Conservation (phyloP, 75 land plant genomes). For the Azolla pinnata region DNA sequence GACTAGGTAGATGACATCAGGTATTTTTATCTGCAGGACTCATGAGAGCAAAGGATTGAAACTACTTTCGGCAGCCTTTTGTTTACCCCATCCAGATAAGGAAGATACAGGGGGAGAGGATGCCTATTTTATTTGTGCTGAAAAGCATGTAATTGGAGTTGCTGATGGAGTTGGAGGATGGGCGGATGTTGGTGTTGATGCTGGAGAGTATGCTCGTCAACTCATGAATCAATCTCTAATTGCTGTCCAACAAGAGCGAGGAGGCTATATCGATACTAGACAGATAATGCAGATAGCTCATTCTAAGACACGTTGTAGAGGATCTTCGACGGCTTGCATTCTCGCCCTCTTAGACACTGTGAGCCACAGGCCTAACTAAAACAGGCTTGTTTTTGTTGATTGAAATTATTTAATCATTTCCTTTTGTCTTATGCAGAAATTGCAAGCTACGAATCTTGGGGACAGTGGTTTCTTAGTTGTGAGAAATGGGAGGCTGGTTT, state of each 20-base stretch:
- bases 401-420: neutral
- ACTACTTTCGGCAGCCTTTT: constrained; percentile 75
- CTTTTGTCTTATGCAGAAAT: constrained; percentile 28
- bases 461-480: constrained; percentile 94
- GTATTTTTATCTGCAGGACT: too few species aligned
- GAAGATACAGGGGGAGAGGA: constrained; percentile 90
- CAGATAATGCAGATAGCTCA: constrained; percentile 80
- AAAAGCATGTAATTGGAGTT: constrained; percentile 81
- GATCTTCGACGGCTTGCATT: constrained; percentile 94
- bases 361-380: constrained; percentile 3
- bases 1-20: too few species aligned
- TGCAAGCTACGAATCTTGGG: constrained; percentile 87
- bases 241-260: constrained; percentile 77
- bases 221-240: constrained; percentile 70
- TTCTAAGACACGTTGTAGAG: constrained; percentile 68
- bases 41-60: too few species aligned
- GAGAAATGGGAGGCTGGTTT: constrained; percentile 64
- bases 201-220: constrained; percentile 84
- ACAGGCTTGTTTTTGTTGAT: too few species aligned
- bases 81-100: constrained; percentile 92
- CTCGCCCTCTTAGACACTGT: constrained; percentile 81
- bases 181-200: constrained; percentile 83
- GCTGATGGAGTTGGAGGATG: constrained; percentile 99
- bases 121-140: constrained; percentile 84
- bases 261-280: constrained; percentile 64